Evolutionary conservation across 192 early-diverging fungal genomes (phyloP).

Genomic region (Rhizophagus prolifer): DNA sequence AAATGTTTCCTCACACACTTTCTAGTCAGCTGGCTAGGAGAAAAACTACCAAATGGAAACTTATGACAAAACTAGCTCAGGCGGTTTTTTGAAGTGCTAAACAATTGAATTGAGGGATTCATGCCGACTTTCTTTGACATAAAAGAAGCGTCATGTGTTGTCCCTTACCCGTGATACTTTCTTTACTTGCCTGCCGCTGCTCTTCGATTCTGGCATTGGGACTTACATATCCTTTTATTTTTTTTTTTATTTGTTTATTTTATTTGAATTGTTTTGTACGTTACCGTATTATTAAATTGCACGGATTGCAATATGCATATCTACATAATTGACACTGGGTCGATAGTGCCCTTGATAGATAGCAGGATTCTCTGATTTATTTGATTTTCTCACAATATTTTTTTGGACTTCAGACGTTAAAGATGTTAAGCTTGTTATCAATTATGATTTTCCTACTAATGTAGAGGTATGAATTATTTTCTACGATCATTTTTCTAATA

Average conservation of each 20-base stretch:
- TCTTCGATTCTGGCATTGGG: slow-evolving; percentile 28
- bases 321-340: slow-evolving; percentile 14
- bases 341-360: not conserved
- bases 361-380: not conserved
- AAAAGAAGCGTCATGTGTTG: slow-evolving; percentile 21
- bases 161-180: slow-evolving; percentile 14
- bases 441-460: slow-evolving; percentile 92
- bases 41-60: slow-evolving; percentile 9
- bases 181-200: slow-evolving; percentile 29
- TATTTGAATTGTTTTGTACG: slow-evolving; percentile 2
- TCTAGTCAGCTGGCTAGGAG: slow-evolving; percentile 9
- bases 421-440: slow-evolving; percentile 97
- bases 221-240: slow-evolving; percentile 30
- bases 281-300: slow-evolving; percentile 19
- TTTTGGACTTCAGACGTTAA: slow-evolving; percentile 68
- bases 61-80: slow-evolving; percentile 21
- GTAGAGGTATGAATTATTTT: slow-evolving; percentile 48
- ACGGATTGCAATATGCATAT: slow-evolving; percentile 2
- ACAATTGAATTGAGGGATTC: slow-evolving; percentile 1
- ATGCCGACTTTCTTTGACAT: slow-evolving; percentile 8
- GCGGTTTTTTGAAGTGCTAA: slow-evolving; percentile 9
- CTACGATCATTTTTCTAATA: not conserved
- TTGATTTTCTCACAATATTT: slow-evolving; percentile 39
- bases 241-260: not conserved
- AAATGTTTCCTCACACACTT: not conserved